A percentile compares a stretch with the other conserved stretches of the same genome.
Conservation (phyloP, 768 basidiomycete species). For the Suillus ampliporus region DNA sequence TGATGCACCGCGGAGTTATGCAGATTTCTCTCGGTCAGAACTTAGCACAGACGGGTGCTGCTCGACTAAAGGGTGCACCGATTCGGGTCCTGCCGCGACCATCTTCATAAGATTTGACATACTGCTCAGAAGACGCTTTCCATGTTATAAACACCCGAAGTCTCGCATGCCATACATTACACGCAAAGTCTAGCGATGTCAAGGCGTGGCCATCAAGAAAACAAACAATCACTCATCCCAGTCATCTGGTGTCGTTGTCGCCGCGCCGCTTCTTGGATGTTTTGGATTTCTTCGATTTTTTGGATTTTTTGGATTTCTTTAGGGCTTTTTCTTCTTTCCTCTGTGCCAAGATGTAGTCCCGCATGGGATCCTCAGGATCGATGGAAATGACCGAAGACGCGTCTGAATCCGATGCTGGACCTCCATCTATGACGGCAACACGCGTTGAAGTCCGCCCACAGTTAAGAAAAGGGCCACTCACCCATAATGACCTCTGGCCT, state of each 20-base stretch:
- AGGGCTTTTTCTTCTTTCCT: constrained; percentile 71
- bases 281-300: constrained; percentile 67
- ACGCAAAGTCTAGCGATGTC: neutral
- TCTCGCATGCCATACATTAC: constrained; percentile 1
- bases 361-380: constrained; percentile 98
- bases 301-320: constrained; percentile 64
- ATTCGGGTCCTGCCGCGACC: neutral
- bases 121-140: neutral
- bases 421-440: constrained; percentile 47
- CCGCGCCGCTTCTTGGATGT: constrained; percentile 75
- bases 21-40: neutral
- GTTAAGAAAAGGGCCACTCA: constrained; percentile 33
- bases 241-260: neutral
- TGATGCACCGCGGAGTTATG: neutral
- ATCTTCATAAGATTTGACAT: neutral
- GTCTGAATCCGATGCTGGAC: constrained; percentile 66
- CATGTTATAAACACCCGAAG: neutral
- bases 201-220: neutral
- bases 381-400: constrained; percentile 68
- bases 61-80: neutral
- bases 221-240: neutral
- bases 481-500: constrained; percentile 74
- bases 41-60: too few species aligned
- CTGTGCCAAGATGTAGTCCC: constrained; percentile 84
- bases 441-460: neutral